These are phyloP conservation scores for Lasiodiplodia hormozganensis DNA, from an alignment of 2,329 filamentous ascomycete genomes.

Conservation along the genomic window DNA sequence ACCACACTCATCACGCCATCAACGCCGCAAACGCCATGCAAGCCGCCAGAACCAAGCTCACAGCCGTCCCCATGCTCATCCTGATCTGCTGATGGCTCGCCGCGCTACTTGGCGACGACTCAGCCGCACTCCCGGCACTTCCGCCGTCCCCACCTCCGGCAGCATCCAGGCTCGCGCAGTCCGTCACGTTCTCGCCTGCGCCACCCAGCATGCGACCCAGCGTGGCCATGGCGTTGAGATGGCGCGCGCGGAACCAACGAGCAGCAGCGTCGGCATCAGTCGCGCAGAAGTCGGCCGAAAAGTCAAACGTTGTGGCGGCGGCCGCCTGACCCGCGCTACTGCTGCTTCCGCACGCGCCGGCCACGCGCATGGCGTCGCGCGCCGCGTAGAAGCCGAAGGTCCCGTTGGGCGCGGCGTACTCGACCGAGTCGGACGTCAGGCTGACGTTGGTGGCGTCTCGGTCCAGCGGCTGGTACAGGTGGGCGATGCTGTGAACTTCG, in stretches of 20 bases:
- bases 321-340: not conserved
- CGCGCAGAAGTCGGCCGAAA: constrained; percentile 37
- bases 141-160: not conserved
- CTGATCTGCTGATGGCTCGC: constrained; percentile 18
- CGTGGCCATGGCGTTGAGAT: constrained; percentile 34
- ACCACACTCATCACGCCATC: constrained; percentile 15
- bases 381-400: constrained; percentile 36
- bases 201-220: constrained; percentile 35
- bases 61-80: constrained; percentile 24
- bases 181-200: constrained; percentile 33
- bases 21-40: constrained; percentile 27
- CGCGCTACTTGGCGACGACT: constrained; percentile 12
- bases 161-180: constrained; percentile 31
- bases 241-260: constrained; percentile 32
- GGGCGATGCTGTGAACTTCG: constrained; percentile 34
- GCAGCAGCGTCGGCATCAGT: constrained; percentile 33
- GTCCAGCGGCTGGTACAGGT: constrained; percentile 20
- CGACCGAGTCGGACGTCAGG: constrained; percentile 34
- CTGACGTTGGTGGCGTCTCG: constrained; percentile 4
- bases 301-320: constrained; percentile 33
- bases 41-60: constrained; percentile 16
- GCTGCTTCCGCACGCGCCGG: constrained; percentile 33
- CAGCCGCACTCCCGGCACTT: not conserved
- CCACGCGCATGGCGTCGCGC: constrained; percentile 35
- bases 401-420: constrained; percentile 27